phyloP scores from a whole-genome alignment of 2,329 filamentous ascomycete genomes.

The Lithohypha guttulata region DNA sequence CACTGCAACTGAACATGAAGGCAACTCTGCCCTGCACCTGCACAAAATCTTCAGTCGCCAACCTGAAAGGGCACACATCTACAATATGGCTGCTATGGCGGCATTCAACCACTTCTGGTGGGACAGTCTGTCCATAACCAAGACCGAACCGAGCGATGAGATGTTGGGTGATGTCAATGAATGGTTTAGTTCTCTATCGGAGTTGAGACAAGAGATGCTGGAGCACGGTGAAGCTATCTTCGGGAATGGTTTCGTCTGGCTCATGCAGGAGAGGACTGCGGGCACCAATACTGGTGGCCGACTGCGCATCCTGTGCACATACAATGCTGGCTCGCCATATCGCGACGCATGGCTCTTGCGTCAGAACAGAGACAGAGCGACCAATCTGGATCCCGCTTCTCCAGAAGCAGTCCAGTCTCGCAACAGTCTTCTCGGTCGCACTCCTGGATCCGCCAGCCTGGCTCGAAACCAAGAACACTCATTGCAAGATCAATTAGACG shows the following conservation, averaged over 20 bases:
- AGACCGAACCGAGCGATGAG: constrained; percentile 11
- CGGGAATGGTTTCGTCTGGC: constrained; percentile 93
- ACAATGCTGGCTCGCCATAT: constrained; percentile 83
- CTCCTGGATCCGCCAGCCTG: constrained; percentile 18
- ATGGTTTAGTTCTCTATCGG: constrained; percentile 74
- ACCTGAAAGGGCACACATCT: constrained; percentile 63
- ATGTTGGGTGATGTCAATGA: constrained; percentile 44
- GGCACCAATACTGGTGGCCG: constrained; percentile 25
- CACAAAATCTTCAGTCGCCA: constrained; percentile 67
- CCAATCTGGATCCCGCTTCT: constrained; percentile 20
- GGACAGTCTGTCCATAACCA: constrained; percentile 28
- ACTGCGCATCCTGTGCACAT: constrained; percentile 68
- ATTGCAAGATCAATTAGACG: constrained; percentile 26
- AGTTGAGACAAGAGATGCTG: constrained; percentile 68
- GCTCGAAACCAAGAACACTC: constrained; percentile 27
- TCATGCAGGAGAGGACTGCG: constrained; percentile 51
- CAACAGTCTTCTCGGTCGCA: constrained; percentile 21
- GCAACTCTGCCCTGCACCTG: constrained; percentile 49
- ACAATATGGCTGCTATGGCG: constrained; percentile 95
- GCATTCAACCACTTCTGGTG: constrained; percentile 67
- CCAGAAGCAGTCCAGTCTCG: constrained; percentile 10
- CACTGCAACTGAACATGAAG: constrained; percentile 48
- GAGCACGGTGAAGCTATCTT: constrained; percentile 83
- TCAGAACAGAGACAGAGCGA: constrained; percentile 40
- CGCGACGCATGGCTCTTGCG: constrained; percentile 71